Percentiles rank a stretch among this genome's conserved stretches.
Conservation (phyloP, 306 rosid genomes). For the Quercus rubra region DNA sequence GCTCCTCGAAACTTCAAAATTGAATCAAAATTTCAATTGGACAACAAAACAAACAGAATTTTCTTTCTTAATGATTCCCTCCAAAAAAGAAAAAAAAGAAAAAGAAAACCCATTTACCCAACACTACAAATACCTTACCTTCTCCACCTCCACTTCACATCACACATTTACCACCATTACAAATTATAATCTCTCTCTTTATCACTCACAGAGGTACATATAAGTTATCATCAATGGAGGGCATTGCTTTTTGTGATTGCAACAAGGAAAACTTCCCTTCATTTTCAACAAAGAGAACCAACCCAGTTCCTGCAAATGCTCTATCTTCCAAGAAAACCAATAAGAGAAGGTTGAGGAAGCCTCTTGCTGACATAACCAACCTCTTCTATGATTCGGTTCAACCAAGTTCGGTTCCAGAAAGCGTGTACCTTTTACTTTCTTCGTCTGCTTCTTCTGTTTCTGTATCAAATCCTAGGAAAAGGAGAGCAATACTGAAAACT, state of each 20-base stretch:
- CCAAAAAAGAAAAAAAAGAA: background rate
- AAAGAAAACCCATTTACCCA: background rate
- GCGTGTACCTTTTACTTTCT: background rate
- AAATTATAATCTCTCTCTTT: too few relatives aligned
- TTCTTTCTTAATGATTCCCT: background rate
- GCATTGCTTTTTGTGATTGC: background rate
- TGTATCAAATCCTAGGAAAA: slow-evolving; percentile 6
- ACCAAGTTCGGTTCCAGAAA: background rate
- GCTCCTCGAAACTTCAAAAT: background rate
- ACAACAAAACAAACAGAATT: background rate
- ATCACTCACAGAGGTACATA: too few relatives aligned
- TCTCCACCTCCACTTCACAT: background rate
- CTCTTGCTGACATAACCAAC: background rate
- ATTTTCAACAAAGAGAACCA: background rate
- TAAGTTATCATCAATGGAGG: background rate
- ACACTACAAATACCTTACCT: background rate
- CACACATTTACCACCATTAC: too few relatives aligned
- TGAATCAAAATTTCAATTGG: background rate
- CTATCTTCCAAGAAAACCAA: background rate
- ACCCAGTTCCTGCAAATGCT: background rate
- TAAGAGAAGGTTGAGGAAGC: background rate
- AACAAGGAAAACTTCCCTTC: background rate
- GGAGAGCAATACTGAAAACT: background rate
- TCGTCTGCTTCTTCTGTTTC: slow-evolving; percentile 10
- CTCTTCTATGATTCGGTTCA: background rate